phyloP scores from a whole-genome alignment of 2,329 filamentous ascomycete genomes.

The Tolypocladium album region DNA sequence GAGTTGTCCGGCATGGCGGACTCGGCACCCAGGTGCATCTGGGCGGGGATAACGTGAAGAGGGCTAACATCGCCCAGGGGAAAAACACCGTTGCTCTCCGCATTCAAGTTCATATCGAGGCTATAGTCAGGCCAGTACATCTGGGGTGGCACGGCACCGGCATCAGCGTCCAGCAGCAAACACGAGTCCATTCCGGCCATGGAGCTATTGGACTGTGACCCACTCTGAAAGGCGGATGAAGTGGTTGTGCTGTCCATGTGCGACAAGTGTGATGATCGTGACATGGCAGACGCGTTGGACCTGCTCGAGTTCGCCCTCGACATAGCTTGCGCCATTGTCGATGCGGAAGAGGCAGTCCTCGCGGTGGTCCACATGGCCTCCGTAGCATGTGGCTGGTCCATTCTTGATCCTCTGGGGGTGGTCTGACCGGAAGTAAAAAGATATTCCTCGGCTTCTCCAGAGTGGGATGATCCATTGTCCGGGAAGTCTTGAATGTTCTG shows the following conservation, averaged over 20 bases:
- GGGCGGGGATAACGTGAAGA: conserved; percentile 44
- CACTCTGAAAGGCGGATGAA: conserved; percentile 30
- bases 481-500: conserved; percentile 47
- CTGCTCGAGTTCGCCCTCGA: conserved; percentile 26
- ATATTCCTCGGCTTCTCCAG: conserved; percentile 45
- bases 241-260: conserved; percentile 43
- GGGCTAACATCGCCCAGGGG: conserved; percentile 28
- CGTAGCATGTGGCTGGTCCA: conserved; percentile 34
- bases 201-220: conserved; percentile 23
- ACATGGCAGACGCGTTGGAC: conserved; percentile 32
- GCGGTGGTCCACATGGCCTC: conserved; percentile 38
- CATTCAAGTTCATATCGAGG: conserved; percentile 31
- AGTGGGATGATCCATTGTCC: conserved; percentile 36
- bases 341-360: conserved; percentile 20
- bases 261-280: conserved; percentile 39
- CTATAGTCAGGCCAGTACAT: conserved; percentile 39
- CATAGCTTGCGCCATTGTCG: conserved; percentile 26
- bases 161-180: conserved; percentile 38
- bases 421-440: conserved; percentile 43
- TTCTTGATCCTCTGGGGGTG: conserved; percentile 36
- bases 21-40: conserved; percentile 45
- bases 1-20: conserved; percentile 36
- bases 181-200: conserved; percentile 40
- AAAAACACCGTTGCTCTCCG: conserved; percentile 32
- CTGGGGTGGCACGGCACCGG: conserved; percentile 33